Base-by-base conservation (phyloP, 2,329 filamentous ascomycete species). In the Penicillium sp. region DNA sequence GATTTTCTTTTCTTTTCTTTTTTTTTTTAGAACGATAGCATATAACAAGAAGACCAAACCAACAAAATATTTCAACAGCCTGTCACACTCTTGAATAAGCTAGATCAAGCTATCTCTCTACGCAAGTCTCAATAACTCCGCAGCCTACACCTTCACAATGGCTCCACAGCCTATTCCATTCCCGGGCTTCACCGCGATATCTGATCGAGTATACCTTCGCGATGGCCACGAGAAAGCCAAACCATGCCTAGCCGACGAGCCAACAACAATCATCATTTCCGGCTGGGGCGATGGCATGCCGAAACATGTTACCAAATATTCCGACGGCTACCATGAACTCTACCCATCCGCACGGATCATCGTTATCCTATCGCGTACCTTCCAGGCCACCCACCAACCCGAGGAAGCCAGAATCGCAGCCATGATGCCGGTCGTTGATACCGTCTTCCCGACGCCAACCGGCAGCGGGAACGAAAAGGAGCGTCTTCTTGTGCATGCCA, bases 201-300 rank as follows among this genome's bases (percentile, higher is more conserved):
- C 75, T 43, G 73, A 80, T 52, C 80, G 82, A 50, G 75, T 84
- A 58, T 81, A 77, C 60, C 67, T 82, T 54, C 77, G 77, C 45
- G 49, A 66, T 50, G 64, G 56, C 25, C 60, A 59, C n/a, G 57
- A 65, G 15, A 66, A 59, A 17, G 37, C 59, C 51, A 57, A 56
- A 6, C 55, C 57, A 13, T 69, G 75, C 12, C 69, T 75, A 42
- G 68, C 74, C 15, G 49, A 63, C 5, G 60, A 68, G 43, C 65
- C 65, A 45, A 67, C 65, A 19, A 66, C 65, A 4, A 62, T 67
- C 35, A 65, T 85, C 46, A 75, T 86, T 58, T 86, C 80, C 68
- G 79, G 82, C 64, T 86, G 83, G 84, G 82, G 84, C 52, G 84
- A 86, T 60, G 82, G 80, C 23, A 71, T 74, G 13, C 79, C 83